Conservation (phyloP, 352 stramenopile genomes). For the Phytophthora ohioensis region DNA sequence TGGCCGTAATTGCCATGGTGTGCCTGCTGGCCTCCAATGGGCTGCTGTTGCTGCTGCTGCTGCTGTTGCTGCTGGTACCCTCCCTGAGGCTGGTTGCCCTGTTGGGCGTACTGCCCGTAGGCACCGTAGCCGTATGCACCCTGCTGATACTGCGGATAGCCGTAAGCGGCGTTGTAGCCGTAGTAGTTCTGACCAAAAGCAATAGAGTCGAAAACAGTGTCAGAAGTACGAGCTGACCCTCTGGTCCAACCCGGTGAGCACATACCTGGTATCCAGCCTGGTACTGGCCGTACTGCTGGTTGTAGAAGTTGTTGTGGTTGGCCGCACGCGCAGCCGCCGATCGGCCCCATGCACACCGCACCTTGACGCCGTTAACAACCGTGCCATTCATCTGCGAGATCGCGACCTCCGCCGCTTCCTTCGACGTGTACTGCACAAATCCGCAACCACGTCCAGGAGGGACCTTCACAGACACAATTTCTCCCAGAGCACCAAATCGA, state of each 20-base stretch:
- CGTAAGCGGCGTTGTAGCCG: slow-evolving; percentile 65
- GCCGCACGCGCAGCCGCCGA: slow-evolving; percentile 67
- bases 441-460: slow-evolving; percentile 88
- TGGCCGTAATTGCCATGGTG: slow-evolving; percentile 49
- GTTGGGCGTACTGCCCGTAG: slow-evolving; percentile 64
- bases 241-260: neutral
- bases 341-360: slow-evolving; percentile 91
- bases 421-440: slow-evolving; percentile 91
- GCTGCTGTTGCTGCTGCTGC: slow-evolving; percentile 37
- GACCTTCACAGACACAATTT: slow-evolving; percentile 60
- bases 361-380: slow-evolving; percentile 78
- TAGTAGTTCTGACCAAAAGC: slow-evolving; percentile 60
- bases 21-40: slow-evolving; percentile 41
- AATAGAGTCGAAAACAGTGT: slow-evolving; percentile 9
- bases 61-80: slow-evolving; percentile 48
- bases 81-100: slow-evolving; percentile 48
- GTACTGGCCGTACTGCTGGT: slow-evolving; percentile 64
- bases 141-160: slow-evolving; percentile 47
- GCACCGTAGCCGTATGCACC: slow-evolving; percentile 57
- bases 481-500: slow-evolving; percentile 81
- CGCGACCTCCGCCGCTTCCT: slow-evolving; percentile 84
- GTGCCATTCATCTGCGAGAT: slow-evolving; percentile 92
- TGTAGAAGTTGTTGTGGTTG: slow-evolving; percentile 53
- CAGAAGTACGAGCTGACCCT: slow-evolving; percentile 1
- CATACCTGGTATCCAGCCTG: slow-evolving; percentile 56